Evolutionary conservation across 1,284 basidiomycete genomes (phyloP), one percentile per base, ranked within the genome.

Genomic region (Naganishia cerealis): DNA sequence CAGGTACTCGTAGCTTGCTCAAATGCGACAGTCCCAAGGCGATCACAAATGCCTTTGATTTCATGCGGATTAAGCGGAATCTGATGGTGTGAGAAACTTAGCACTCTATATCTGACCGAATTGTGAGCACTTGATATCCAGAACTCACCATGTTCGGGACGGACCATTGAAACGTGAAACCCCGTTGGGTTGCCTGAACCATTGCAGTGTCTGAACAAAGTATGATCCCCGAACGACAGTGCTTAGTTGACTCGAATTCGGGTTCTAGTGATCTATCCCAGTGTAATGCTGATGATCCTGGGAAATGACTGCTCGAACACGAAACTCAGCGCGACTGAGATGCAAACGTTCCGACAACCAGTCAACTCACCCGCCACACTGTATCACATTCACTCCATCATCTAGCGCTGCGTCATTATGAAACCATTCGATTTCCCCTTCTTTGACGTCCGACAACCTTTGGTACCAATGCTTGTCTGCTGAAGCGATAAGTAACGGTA

Each of bases 161-260:
- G n/a, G 76, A 78, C 76, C 78, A 81, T 42, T 79, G 72, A 70
- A 79, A 81, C 0, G 79, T 76, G 68, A 81, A 79, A 0, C 72
- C 73, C n/a, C 57, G 70, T 54, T 77, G 75, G 26, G 73, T 75
- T 6, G 76, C 72, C 68, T 76, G 75, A 29, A 80, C 78, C 80
- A 79, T 78, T 43, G 79, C 68, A 3, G 79, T 81, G 70, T 81
- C 80, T 1, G 77, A 73, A 6, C 72, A 74, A 42, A 81, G 73
- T 39, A 79, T 66, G 67, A 80, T 71, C 4, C 70, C 70, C 6
- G 62, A 54, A 42, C 63, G 53, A 18, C 59, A 29, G 21, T 55
- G 50, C 16, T 43, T 39, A 13, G 29, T 58, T 1, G 40, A 55
- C 18, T 42, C 48, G 33, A 56, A 74, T 3, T 71, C 48, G 3